Base-by-base conservation (phyloP, 2,329 filamentous ascomycete species). In the Knufia petricola region DNA sequence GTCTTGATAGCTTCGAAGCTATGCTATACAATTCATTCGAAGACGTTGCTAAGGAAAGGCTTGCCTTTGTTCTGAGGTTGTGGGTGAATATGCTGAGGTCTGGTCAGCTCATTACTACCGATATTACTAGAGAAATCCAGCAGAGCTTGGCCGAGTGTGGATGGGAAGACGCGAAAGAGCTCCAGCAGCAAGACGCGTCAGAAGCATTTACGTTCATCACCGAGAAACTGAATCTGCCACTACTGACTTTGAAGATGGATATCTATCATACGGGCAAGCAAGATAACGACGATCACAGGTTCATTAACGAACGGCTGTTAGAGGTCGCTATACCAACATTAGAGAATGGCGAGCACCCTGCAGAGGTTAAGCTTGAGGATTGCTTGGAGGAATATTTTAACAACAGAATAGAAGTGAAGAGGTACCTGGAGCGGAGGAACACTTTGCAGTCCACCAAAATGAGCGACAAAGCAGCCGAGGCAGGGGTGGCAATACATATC, bases 161-260 rank as follows among this genome's bases (percentile, higher is more conserved):
- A 3, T 96, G 92, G 92, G 70, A 77, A 57, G 88, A 94, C 50
- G 89, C 89, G 40, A 76, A 77, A 19, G 68, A 77, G 50, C 63
- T 86, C n/a, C 77, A 82, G 58, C 92, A 96, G 62, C 92, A 98
- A 66, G 92, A 98, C 65, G 87, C 87, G 0, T 95, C 92, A 0
- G 92, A 98, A 66, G 89, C 89, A 1, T 96, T 96, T 63, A 86
- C 83, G 0, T 95, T 95, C 63, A 88, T 98, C 55, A 95, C 90
- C 0, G 89, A 88, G 56, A 87, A 84, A 19, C 75, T 98, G 17
- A 83, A 94, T 58, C 68, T 96, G 13, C 92, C 92, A 4, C 73
- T 96, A 1, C 75, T 96, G 21, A 89, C 89, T 0, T 68, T 96
- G 31, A 94, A 95, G 63, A 90, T 95, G 71, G 89, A 96, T 62